These are phyloP conservation scores for Arthrobotrys megalospora DNA, from an alignment of 2,329 filamentous ascomycete species.

Conservation along the genomic window DNA sequence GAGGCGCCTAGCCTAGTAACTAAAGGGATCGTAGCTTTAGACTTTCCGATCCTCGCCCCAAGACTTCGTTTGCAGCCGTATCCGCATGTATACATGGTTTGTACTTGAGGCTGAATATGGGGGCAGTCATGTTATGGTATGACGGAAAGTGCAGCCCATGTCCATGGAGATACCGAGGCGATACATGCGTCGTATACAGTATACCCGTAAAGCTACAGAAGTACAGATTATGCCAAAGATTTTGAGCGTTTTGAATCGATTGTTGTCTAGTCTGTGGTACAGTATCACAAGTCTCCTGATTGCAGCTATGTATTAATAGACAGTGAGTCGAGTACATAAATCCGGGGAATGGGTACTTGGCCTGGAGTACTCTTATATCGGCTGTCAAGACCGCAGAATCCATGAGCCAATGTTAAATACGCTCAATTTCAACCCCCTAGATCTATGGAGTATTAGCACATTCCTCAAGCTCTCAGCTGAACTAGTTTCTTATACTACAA, in stretches of 20 bases:
- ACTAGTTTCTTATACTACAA: too few species aligned
- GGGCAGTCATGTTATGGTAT: background rate
- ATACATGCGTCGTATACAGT: background rate
- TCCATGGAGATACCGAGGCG: constrained; percentile 4
- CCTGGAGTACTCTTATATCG: constrained; percentile 2
- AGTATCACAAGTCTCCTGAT: constrained; percentile 5
- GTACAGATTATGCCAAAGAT: background rate
- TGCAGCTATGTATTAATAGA: constrained; percentile 6
- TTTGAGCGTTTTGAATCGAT: background rate
- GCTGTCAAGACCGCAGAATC: background rate
- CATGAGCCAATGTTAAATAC: background rate
- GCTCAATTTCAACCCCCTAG: background rate
- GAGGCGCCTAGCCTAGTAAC: background rate
- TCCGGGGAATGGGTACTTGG: background rate
- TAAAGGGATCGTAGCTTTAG: background rate
- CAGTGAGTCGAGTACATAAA: background rate
- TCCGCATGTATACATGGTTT: background rate
- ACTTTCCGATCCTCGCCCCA: background rate
- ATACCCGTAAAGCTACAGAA: background rate
- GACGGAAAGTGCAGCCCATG: background rate
- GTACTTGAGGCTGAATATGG: constrained; percentile 4
- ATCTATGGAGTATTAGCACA: background rate
- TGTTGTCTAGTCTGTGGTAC: constrained; percentile 7
- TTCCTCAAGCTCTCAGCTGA: background rate
- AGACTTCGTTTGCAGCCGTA: constrained; percentile 4